Percentiles rank a stretch among this genome's conserved stretches.
phyloP scores from a whole-genome alignment of 352 stramenopile genomes.

The Lagenidium sp. region DNA sequence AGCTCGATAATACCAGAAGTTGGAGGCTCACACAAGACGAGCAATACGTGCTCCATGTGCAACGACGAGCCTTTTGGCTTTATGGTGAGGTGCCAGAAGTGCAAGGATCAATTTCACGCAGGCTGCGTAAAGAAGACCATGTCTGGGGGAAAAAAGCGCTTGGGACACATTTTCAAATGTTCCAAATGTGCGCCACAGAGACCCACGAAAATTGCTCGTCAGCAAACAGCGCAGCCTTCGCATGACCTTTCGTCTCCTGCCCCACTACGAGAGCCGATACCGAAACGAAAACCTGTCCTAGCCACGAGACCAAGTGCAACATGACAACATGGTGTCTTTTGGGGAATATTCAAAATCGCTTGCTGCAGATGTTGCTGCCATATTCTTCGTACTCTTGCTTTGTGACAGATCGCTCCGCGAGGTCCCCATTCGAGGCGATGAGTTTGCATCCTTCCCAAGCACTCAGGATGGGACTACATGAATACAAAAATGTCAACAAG shows the following conservation, averaged over 20 bases:
- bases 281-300: background rate
- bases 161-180: constrained; percentile 26
- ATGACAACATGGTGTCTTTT: too few species aligned
- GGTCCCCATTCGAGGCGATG: constrained; percentile 19
- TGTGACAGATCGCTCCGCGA: constrained; percentile 30
- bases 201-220: constrained; percentile 17
- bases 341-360: constrained; percentile 25
- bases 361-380: constrained; percentile 54
- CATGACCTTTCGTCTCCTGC: too few species aligned
- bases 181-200: constrained; percentile 13
- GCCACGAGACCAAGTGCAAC: too few species aligned
- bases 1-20: constrained; percentile 2
- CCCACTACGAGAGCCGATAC: too few species aligned
- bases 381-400: constrained; percentile 74
- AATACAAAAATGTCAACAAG: background rate
- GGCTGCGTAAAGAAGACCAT: constrained; percentile 24
- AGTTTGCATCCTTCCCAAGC: constrained; percentile 47
- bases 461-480: constrained; percentile 39
- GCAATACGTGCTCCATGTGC: constrained; percentile 16
- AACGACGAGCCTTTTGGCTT: constrained; percentile 40
- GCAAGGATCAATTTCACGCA: constrained; percentile 34
- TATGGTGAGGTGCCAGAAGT: constrained; percentile 48
- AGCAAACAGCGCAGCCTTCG: too few species aligned
- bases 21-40: background rate
- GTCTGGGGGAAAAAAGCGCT: constrained; percentile 14